These are phyloP conservation scores for Ceratobasidium papillatum DNA, from an alignment of 1,284 basidiomycete species.

Conservation along the genomic window DNA sequence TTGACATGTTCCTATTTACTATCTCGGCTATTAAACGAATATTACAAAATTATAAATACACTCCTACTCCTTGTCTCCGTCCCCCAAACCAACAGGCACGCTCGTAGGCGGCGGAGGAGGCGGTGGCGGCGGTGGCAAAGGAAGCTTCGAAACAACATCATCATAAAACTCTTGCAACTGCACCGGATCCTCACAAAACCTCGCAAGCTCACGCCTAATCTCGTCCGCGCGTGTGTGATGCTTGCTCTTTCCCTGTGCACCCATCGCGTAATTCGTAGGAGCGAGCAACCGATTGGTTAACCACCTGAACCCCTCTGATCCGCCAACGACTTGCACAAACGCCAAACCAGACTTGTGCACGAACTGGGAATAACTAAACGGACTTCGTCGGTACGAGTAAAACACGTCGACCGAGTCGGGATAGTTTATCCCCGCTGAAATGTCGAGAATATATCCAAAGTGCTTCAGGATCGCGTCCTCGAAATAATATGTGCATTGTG, in stretches of 20 bases:
- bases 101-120: conserved; percentile 11
- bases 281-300: conserved; percentile 76
- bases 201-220: conserved; percentile 38
- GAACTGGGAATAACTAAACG: conserved; percentile 86
- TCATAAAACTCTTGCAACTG: conserved; percentile 43
- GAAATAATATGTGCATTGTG: conserved; percentile 73
- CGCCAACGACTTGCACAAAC: conserved; percentile 86
- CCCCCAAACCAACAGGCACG: not conserved
- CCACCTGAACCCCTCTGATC: conserved; percentile 81
- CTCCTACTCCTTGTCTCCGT: not conserved
- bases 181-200: conserved; percentile 42
- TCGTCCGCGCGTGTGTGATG: conserved; percentile 38
- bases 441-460: conserved; percentile 86
- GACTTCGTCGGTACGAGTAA: conserved; percentile 82
- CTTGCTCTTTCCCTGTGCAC: conserved; percentile 37
- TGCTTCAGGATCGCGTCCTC: conserved; percentile 80
- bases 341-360: conserved; percentile 88
- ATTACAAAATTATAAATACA: conserved; percentile 26
- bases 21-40: not conserved
- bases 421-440: conserved; percentile 81
- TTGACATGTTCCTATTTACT: not conserved
- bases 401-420: conserved; percentile 82
- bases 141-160: conserved; percentile 40
- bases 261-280: conserved; percentile 28
- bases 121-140: not conserved